These are phyloP conservation scores for Clarireedia hainanense DNA, from an alignment of 2,329 filamentous ascomycete species.

Conservation along the genomic window DNA sequence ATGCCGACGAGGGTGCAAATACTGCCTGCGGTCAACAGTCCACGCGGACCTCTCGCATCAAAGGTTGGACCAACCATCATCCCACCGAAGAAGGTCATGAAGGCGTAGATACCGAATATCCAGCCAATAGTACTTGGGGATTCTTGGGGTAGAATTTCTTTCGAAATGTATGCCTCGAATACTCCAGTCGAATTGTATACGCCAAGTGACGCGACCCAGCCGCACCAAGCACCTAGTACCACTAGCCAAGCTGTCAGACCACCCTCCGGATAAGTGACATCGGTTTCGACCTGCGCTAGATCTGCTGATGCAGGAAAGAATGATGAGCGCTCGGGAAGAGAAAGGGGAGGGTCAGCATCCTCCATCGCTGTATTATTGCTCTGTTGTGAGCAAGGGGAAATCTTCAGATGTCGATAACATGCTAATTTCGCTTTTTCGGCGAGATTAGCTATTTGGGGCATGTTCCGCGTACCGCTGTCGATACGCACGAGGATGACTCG, in stretches of 20 bases:
- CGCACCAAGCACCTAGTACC: constrained; percentile 74
- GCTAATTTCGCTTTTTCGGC: too few species aligned
- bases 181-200: constrained; percentile 73
- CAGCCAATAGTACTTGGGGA: constrained; percentile 46
- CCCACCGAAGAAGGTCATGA: constrained; percentile 22
- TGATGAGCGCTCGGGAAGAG: too few species aligned
- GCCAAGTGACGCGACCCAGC: constrained; percentile 68
- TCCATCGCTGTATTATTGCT: too few species aligned
- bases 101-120: constrained; percentile 46
- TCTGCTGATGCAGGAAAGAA: neutral
- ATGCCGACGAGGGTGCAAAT: constrained; percentile 9
- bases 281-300: neutral
- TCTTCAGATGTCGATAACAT: too few species aligned
- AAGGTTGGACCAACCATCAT: constrained; percentile 18
- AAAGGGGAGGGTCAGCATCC: too few species aligned
- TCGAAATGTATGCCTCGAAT: constrained; percentile 46
- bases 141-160: constrained; percentile 56
- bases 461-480: too few species aligned
- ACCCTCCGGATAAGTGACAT: constrained; percentile 59
- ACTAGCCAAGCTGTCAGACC: constrained; percentile 75
- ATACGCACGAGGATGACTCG: too few species aligned
- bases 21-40: constrained; percentile 30
- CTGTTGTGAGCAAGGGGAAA: too few species aligned
- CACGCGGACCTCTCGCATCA: constrained; percentile 25
- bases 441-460: too few species aligned